phyloP scores from a whole-genome alignment of 2,329 filamentous ascomycete species.

The Tolypocladium guangdongense region DNA sequence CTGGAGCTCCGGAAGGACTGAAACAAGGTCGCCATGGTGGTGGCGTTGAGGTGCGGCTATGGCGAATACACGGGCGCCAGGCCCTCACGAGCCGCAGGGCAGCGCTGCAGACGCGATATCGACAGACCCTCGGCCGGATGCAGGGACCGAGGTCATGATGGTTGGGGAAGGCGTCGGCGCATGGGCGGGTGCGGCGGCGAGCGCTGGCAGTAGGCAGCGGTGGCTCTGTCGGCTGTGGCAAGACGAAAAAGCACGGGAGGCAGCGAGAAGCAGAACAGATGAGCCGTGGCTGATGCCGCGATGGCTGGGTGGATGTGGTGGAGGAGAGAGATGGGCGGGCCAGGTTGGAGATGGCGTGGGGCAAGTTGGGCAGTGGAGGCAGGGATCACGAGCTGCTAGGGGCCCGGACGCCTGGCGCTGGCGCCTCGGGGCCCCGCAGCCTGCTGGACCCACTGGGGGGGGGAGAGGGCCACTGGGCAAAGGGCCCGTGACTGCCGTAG shows the following conservation, averaged over 20 bases:
- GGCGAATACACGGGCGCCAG: background rate
- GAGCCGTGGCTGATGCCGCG: background rate
- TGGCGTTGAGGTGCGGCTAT: background rate
- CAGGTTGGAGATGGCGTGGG: background rate
- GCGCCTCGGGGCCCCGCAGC: background rate
- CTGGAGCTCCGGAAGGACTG: slow-evolving; percentile 54
- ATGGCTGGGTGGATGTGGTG: background rate
- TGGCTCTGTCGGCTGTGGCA: background rate
- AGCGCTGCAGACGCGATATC: slow-evolving; percentile 17
- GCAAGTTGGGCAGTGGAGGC: background rate
- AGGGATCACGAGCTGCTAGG: background rate
- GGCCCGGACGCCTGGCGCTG: background rate
- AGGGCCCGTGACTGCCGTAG: background rate
- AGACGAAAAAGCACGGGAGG: background rate
- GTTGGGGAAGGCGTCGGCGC: background rate
- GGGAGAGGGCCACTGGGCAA: too few relatives aligned
- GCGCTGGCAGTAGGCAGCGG: background rate
- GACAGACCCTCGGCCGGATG: slow-evolving; percentile 23
- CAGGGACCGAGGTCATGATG: slow-evolving; percentile 13
- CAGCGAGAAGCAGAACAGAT: background rate
- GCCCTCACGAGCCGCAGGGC: slow-evolving; percentile 4
- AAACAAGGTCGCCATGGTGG: slow-evolving; percentile 61
- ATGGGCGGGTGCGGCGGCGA: background rate
- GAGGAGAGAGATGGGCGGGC: background rate
- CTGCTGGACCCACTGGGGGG: background rate